phyloP scores from a whole-genome alignment of 176 grass and related monocot genomes.

The Olyra latifolia region DNA sequence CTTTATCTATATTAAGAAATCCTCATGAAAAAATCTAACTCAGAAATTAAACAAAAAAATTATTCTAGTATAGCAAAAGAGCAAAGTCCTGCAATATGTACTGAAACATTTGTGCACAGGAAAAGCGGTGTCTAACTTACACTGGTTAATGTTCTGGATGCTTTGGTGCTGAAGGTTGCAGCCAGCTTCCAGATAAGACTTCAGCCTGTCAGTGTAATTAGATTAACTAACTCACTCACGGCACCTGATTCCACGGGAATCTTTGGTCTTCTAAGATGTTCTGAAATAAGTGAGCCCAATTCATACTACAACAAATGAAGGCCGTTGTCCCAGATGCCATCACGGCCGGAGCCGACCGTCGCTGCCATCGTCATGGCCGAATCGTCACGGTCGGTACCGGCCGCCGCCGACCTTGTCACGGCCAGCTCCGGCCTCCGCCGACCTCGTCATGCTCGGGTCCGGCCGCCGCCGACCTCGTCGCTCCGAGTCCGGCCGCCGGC shows the following conservation, averaged over 20 bases:
- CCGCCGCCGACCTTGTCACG: no score
- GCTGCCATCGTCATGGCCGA: no score
- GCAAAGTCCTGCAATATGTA: neutral
- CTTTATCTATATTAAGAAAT: neutral
- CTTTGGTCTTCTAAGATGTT: slow-evolving; percentile 42
- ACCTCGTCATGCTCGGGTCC: no score
- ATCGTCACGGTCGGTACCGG: no score
- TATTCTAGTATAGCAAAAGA: neutral
- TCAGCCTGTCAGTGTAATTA: slow-evolving; percentile 19
- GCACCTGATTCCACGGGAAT: slow-evolving; percentile 30
- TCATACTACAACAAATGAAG: no score
- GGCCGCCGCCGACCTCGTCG: no score
- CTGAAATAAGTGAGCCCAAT: slow-evolving; percentile 22
- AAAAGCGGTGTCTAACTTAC: neutral
- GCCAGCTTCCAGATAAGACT: slow-evolving; percentile 24
- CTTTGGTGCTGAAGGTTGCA: slow-evolving; percentile 4
- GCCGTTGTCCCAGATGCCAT: no score
- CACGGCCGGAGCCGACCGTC: no score
- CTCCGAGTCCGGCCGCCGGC: no score
- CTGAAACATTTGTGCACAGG: neutral
- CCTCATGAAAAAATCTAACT: neutral
- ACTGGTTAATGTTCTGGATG: neutral
- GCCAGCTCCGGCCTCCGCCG: no score
- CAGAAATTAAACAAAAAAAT: neutral
- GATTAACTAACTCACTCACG: slow-evolving; percentile 38